phyloP scores from a whole-genome alignment of 352 stramenopile species.

The Pythium phragmitis region DNA sequence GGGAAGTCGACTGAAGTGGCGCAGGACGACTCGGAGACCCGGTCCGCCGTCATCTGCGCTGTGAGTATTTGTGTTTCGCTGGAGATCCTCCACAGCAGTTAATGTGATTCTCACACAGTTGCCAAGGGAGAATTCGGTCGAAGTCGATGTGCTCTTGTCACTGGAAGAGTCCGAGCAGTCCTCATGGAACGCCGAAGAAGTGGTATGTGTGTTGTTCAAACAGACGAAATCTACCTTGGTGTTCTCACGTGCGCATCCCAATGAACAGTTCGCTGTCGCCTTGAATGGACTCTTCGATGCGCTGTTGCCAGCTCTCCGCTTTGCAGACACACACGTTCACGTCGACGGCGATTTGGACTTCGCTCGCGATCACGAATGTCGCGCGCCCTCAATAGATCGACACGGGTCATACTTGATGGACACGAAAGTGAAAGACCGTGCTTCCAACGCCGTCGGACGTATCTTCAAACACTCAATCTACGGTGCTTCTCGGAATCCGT shows the following conservation, averaged over 20 bases:
- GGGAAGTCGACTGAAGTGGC: background rate
- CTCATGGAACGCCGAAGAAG: slow-evolving; percentile 4
- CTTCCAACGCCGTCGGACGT: slow-evolving; percentile 9
- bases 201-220: background rate
- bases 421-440: slow-evolving; percentile 17
- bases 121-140: slow-evolving; percentile 4
- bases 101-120: slow-evolving; percentile 1
- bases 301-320: slow-evolving; percentile 7
- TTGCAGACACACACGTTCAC: background rate
- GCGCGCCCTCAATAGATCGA: slow-evolving; percentile 16
- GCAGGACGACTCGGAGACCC: background rate
- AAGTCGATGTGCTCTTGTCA: slow-evolving; percentile 12
- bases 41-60: background rate
- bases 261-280: slow-evolving; percentile 15
- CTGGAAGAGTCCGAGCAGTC: background rate
- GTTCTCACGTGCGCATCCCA: background rate
- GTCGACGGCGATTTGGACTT: slow-evolving; percentile 15
- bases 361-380: slow-evolving; percentile 2
- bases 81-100: background rate
- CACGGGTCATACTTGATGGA: slow-evolving; percentile 17
- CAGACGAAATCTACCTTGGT: background rate
- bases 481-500: slow-evolving; percentile 17
- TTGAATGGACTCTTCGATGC: slow-evolving; percentile 15
- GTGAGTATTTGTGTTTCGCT: background rate
- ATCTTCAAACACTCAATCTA: slow-evolving; percentile 7